phyloP scores from a whole-genome alignment of 768 basidiomycete species.

The Hygrocybe coccinea region DNA sequence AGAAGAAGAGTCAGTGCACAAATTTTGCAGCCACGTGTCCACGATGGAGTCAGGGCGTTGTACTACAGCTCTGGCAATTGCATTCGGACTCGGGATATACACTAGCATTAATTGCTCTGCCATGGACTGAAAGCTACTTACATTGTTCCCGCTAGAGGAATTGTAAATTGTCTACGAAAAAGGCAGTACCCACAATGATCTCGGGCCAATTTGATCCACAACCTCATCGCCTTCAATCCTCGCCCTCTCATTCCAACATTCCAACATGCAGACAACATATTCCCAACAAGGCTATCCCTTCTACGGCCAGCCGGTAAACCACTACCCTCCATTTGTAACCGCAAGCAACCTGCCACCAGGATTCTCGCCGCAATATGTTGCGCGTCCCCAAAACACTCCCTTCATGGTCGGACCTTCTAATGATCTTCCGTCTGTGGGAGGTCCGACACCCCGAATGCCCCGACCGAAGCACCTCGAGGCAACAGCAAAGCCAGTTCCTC shows the following conservation, averaged over 20 bases:
- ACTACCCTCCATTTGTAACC: background rate
- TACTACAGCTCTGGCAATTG: no score
- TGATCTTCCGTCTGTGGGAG: background rate
- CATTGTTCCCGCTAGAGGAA: background rate
- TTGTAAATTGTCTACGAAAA: no score
- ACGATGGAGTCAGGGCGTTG: no score
- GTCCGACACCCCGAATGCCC: slow-evolving; percentile 12
- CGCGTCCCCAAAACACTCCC: background rate
- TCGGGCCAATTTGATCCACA: background rate
- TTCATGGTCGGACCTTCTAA: background rate
- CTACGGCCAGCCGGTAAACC: slow-evolving; percentile 44
- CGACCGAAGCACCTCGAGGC: slow-evolving; percentile 13
- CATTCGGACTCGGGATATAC: background rate
- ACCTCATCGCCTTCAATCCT: background rate
- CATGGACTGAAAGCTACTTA: no score
- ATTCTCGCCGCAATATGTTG: background rate
- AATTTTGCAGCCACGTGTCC: background rate
- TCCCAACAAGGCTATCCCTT: slow-evolving; percentile 40
- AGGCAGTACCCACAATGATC: slow-evolving; percentile 19
- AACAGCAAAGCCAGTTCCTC: slow-evolving; percentile 2
- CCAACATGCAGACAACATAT: slow-evolving; percentile 28
- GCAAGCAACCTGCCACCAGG: background rate
- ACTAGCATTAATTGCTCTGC: background rate
- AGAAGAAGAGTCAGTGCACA: background rate
- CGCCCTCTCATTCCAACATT: slow-evolving; percentile 11